phyloP scores from a whole-genome alignment of 2,329 filamentous ascomycete species.

The Acephala macrosclerotiorum region DNA sequence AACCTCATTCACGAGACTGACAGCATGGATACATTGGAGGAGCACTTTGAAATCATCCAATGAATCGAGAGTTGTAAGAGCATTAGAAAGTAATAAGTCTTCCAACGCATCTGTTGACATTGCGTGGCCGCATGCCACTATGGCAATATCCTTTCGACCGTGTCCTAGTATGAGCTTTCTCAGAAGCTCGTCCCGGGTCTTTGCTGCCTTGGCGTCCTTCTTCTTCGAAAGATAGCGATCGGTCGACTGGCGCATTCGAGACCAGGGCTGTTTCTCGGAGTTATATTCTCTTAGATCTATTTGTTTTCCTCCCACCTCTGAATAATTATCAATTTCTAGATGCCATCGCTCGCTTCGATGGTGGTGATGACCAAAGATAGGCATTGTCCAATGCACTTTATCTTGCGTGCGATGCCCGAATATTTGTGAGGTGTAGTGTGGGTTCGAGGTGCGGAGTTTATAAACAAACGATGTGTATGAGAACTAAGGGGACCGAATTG shows the following conservation, averaged over 20 bases:
- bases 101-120: conserved; percentile 12
- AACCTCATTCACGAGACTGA: background rate
- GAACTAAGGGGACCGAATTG: too few species aligned
- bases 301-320: background rate
- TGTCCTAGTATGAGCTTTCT: conserved; percentile 4
- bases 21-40: background rate
- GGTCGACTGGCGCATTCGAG: conserved; percentile 12
- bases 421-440: background rate
- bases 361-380: background rate
- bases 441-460: too few species aligned
- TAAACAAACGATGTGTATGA: too few species aligned
- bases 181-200: conserved; percentile 11
- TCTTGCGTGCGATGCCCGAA: background rate
- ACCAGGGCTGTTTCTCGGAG: conserved; percentile 10
- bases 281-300: background rate
- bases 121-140: conserved; percentile 21
- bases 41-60: background rate
- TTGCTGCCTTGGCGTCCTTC: background rate
- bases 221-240: conserved; percentile 17
- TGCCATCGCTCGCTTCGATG: background rate
- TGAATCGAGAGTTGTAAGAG: background rate
- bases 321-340: background rate
- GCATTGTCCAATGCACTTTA: background rate
- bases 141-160: conserved; percentile 16
- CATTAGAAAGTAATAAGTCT: background rate